phyloP scores from a whole-genome alignment of 2,329 filamentous ascomycete species.

The Trichoderma guizhouense region DNA sequence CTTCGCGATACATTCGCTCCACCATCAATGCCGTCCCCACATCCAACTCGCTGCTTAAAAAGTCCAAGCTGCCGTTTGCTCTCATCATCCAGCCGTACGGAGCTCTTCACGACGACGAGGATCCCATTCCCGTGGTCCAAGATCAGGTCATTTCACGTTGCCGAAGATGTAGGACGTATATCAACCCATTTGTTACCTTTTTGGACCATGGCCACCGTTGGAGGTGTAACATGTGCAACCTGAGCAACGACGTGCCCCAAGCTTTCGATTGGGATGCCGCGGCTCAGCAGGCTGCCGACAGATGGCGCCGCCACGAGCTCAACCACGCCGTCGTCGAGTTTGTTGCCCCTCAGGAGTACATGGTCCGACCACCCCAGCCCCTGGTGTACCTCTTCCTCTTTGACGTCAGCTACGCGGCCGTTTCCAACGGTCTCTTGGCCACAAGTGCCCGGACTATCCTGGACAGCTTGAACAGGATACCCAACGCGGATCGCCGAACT shows the following conservation, averaged over 20 bases:
- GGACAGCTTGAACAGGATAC: slow-evolving; percentile 93
- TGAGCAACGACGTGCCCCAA: slow-evolving; percentile 98
- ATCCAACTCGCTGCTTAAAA: slow-evolving; percentile 89
- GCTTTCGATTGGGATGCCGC: slow-evolving; percentile 97
- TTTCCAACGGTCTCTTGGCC: slow-evolving; percentile 85
- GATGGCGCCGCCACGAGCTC: slow-evolving; percentile 87
- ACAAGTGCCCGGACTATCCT: slow-evolving; percentile 90
- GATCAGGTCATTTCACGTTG: slow-evolving; percentile 98
- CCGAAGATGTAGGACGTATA: slow-evolving; percentile 92
- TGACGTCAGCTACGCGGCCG: slow-evolving; percentile 86
- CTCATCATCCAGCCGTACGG: slow-evolving; percentile 95
- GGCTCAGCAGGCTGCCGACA: slow-evolving; percentile 83
- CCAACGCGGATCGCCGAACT: slow-evolving; percentile 92
- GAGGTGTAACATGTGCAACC: slow-evolving; percentile 99
- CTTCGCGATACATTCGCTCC: slow-evolving; percentile 89
- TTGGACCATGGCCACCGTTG: slow-evolving; percentile 95
- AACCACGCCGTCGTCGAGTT: slow-evolving; percentile 98
- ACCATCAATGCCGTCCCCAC: slow-evolving; percentile 93
- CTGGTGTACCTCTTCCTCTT: slow-evolving; percentile 94
- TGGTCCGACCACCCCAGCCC: slow-evolving; percentile 95
- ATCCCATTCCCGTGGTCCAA: slow-evolving; percentile 84
- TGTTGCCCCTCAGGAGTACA: slow-evolving; percentile 97
- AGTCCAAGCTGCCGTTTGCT: slow-evolving; percentile 92
- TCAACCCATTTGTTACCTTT: slow-evolving; percentile 96
- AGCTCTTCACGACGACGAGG: slow-evolving; percentile 87